Conservation (phyloP, 2,329 filamentous ascomycete genomes). For the Trichophyton benhamiae region DNA sequence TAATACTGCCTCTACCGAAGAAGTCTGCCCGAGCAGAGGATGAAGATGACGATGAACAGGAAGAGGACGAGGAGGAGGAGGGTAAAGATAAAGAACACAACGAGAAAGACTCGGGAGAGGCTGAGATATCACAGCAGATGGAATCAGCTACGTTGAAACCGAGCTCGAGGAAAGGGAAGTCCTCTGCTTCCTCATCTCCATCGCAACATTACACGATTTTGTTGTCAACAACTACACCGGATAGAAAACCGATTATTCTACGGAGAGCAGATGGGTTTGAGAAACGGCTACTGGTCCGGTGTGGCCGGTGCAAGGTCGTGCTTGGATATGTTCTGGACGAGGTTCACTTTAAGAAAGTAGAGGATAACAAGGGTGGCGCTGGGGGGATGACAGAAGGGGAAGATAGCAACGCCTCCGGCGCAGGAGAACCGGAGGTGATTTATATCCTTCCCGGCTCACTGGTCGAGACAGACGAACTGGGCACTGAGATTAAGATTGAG, state of each 20-base stretch:
- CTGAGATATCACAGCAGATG: not conserved
- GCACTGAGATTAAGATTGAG: slow-evolving; percentile 23
- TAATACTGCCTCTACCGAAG: slow-evolving; percentile 44
- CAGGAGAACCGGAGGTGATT: slow-evolving; percentile 29
- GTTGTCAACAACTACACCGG: slow-evolving; percentile 38
- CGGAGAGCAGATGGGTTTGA: slow-evolving; percentile 53
- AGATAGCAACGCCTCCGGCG: slow-evolving; percentile 5
- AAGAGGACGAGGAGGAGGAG: slow-evolving; percentile 13
- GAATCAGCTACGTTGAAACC: slow-evolving; percentile 11
- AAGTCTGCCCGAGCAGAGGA: slow-evolving; percentile 11
- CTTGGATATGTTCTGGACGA: slow-evolving; percentile 52
- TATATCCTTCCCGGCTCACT: slow-evolving; percentile 52
- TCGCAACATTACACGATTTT: slow-evolving; percentile 37
- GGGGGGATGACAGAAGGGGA: slow-evolving; percentile 11
- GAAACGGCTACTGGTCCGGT: slow-evolving; percentile 48
- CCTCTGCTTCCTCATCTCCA: slow-evolving; percentile 6
- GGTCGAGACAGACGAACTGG: slow-evolving; percentile 47
- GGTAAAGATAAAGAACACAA: slow-evolving; percentile 12
- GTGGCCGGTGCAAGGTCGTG: slow-evolving; percentile 48
- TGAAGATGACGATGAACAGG: slow-evolving; percentile 10
- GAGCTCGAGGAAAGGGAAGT: slow-evolving; percentile 14
- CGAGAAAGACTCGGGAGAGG: not conserved
- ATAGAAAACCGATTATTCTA: slow-evolving; percentile 41
- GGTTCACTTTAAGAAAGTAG: slow-evolving; percentile 31
- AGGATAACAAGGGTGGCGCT: slow-evolving; percentile 13